Evolutionary conservation across 495 filamentous ascomycete species (phyloP).

Genomic region (Penicillium fimorum): DNA sequence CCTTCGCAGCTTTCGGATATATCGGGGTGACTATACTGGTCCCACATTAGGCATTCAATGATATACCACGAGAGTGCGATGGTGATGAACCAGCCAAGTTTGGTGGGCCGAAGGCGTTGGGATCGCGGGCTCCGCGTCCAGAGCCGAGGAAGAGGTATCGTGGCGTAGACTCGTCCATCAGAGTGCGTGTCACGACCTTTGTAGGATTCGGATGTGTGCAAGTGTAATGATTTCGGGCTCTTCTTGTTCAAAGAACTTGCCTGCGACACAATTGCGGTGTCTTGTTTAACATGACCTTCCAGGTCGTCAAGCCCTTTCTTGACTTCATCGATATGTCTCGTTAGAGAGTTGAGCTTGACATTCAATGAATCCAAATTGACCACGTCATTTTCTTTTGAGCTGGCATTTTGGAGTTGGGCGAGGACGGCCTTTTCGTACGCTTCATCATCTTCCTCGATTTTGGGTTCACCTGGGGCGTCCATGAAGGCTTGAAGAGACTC

Average conservation of each 20-base stretch:
- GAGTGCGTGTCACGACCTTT: conserved; percentile 26
- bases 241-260: conserved; percentile 12
- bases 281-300: conserved; percentile 56
- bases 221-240: conserved; percentile 10
- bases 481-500: conserved; percentile 60
- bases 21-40: conserved; percentile 58
- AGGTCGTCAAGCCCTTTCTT: conserved; percentile 64
- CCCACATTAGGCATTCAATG: conserved; percentile 60
- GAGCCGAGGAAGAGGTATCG: conserved; percentile 58
- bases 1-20: conserved; percentile 45
- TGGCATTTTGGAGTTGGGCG: conserved; percentile 36
- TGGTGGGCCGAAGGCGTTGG: conserved; percentile 50
- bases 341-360: conserved; percentile 56
- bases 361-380: conserved; percentile 60
- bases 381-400: conserved; percentile 35
- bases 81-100: conserved; percentile 52
- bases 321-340: conserved; percentile 62
- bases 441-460: conserved; percentile 38
- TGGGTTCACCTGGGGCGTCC: conserved; percentile 29
- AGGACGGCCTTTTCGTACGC: conserved; percentile 37
- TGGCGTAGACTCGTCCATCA: conserved; percentile 35
- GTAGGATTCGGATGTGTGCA: conserved; percentile 23
- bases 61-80: conserved; percentile 54
- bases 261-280: conserved; percentile 27
- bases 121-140: conserved; percentile 48